Base-by-base conservation (phyloP, 495 filamentous ascomycete genomes). In the Podospora tetraspora region DNA sequence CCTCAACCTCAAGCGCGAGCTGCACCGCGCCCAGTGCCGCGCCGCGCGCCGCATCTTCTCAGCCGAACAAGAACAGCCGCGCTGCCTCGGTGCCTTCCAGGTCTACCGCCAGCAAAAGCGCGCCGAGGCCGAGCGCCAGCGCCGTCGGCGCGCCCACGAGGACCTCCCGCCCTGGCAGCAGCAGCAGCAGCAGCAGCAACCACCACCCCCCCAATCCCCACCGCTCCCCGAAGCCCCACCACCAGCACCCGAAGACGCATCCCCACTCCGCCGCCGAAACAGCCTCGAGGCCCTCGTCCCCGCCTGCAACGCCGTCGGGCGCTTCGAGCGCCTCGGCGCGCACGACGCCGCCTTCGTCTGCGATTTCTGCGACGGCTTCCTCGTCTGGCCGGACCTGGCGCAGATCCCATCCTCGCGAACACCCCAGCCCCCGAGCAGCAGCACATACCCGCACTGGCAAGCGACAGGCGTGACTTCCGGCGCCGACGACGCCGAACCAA, bases 1-100 rank as follows among this genome's bases (percentile, higher is more conserved):
- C 19, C 59, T 63, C 43, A 59, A 61, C 13, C 75, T 84, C 16
- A 71, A 75, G 23, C 71, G 71, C 7, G 80, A 80, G 37, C 76
- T 84, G 2, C 82, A 83, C 71, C 78, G 80, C 43, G 79, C 81
- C 5, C 82, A 84, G 68, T 82, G 81, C 77, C 80, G 78, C 34
- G 80, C 81, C 30, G 80, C 81, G 23, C 68, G 76, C 24, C 80
- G 81, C 71, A 80, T 84, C 56, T 81, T 83, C 68, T 70, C 72
- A 52, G 78, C 77, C 23, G 74, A 76, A 61, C 74, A 81, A 57
- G 73, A 73, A 21, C 68, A 68, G 16, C 57, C 58, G 1, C 74
- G 81, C 6, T 84, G 82, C 67, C 74, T 84, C 8, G 82, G 82
- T 57, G 82, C 82, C 16, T 75, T 77, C 30, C 78, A 79, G 24